These are phyloP conservation scores for Diaporthe batatas DNA, from an alignment of 2,329 filamentous ascomycete species.

Conservation along the genomic window DNA sequence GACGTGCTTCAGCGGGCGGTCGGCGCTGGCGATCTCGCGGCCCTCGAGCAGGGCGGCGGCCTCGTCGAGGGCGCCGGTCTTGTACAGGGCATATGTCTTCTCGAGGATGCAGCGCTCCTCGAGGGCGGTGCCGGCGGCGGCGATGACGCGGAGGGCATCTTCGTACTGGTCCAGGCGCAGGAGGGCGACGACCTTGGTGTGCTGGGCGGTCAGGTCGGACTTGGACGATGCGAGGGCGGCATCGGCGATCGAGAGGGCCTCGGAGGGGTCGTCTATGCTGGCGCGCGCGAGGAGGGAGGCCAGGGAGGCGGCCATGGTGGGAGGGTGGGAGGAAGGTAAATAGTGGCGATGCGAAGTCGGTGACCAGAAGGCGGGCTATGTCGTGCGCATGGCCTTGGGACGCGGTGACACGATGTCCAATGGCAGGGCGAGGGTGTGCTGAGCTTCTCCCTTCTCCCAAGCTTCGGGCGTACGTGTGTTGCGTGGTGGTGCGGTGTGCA, in stretches of 20 bases:
- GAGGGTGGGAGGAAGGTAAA: background rate
- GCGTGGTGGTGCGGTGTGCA: background rate
- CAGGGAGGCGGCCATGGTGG: conserved; percentile 56
- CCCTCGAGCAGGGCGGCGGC: conserved; percentile 63
- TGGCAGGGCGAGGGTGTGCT: background rate
- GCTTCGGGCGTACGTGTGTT: conserved; percentile 12
- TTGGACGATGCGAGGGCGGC: conserved; percentile 73
- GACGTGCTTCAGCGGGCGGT: conserved; percentile 62
- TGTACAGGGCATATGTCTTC: conserved; percentile 87
- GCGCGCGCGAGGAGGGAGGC: conserved; percentile 67
- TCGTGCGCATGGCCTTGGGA: conserved; percentile 29
- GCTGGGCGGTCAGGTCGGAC: conserved; percentile 66
- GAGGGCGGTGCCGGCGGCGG: conserved; percentile 72
- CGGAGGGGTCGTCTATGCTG: conserved; percentile 78
- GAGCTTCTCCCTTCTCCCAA: conserved; percentile 4
- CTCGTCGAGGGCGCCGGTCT: conserved; percentile 76
- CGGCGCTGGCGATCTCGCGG: conserved; percentile 34
- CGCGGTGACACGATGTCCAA: background rate
- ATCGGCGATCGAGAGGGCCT: conserved; percentile 75
- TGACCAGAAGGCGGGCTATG: conserved; percentile 9
- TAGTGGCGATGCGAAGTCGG: conserved; percentile 2
- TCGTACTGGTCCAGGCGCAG: conserved; percentile 87
- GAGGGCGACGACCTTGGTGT: conserved; percentile 79
- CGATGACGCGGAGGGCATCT: conserved; percentile 78
- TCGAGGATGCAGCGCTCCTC: conserved; percentile 75